These are phyloP conservation scores for Exophiala sideris DNA, from an alignment of 2,329 filamentous ascomycete genomes.

Conservation along the genomic window DNA sequence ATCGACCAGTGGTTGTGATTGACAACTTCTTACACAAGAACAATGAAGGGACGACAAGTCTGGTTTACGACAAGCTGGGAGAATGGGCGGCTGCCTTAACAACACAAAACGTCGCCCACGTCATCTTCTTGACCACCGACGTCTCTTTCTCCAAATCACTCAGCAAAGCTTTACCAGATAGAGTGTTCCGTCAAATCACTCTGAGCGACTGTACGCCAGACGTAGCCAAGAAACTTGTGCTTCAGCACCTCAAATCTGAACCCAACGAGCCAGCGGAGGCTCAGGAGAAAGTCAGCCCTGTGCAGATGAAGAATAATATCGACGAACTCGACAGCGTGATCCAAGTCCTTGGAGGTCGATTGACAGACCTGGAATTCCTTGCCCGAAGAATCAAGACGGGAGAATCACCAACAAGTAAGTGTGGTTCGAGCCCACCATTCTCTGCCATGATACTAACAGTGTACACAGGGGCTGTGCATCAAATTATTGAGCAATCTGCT, in stretches of 20 bases:
- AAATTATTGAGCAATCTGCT: conserved; percentile 85
- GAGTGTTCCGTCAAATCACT: conserved; percentile 81
- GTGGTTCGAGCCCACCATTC: neutral
- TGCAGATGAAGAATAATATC: conserved; percentile 55
- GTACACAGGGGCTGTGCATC: conserved; percentile 65
- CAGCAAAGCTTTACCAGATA: conserved; percentile 81
- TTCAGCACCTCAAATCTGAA: conserved; percentile 66
- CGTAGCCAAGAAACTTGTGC: conserved; percentile 85
- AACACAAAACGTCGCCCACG: conserved; percentile 84
- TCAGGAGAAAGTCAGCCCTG: conserved; percentile 42
- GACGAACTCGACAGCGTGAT: conserved; percentile 76
- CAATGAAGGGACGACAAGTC: conserved; percentile 56
- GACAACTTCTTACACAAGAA: conserved; percentile 88
- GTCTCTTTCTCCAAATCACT: conserved; percentile 84
- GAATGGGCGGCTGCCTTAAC: conserved; percentile 89
- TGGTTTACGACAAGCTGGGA: conserved; percentile 72
- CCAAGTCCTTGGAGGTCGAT: conserved; percentile 74
- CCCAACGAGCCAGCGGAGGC: conserved; percentile 36
- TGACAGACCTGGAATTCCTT: conserved; percentile 94
- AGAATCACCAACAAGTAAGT: conserved; percentile 65
- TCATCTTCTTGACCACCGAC: conserved; percentile 90
- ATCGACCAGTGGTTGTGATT: conserved; percentile 77
- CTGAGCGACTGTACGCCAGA: conserved; percentile 83
- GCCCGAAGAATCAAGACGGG: conserved; percentile 85
- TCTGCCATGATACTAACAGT: conserved; percentile 5